phyloP scores from a whole-genome alignment of 768 basidiomycete genomes.

The Tubosaeta brunneosetosa region DNA sequence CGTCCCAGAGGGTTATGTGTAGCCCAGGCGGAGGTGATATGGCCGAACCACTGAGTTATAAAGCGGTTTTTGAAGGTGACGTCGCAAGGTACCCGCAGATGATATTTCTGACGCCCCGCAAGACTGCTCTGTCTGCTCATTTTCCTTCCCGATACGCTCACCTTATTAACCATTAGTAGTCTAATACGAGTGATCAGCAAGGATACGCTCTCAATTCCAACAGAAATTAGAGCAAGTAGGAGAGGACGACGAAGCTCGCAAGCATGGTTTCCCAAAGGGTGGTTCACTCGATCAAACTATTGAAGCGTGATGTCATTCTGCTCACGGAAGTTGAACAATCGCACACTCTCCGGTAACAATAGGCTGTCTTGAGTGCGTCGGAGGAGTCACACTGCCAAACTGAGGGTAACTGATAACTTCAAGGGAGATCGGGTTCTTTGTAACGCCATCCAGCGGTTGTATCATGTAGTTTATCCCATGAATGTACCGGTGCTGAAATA shows the following conservation, averaged over 20 bases:
- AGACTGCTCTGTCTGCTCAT: too few relatives aligned
- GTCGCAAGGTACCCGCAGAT: too few relatives aligned
- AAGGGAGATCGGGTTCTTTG: neutral
- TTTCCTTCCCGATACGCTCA: too few relatives aligned
- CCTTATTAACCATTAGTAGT: too few relatives aligned
- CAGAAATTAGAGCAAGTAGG: slow-evolving; percentile 52
- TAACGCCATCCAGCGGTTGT: neutral
- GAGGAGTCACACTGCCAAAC: neutral
- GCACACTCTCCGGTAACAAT: slow-evolving; percentile 22
- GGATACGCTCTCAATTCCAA: too few relatives aligned
- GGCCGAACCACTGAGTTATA: too few relatives aligned
- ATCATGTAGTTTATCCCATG: neutral
- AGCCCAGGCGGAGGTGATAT: too few relatives aligned
- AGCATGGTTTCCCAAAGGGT: slow-evolving; percentile 44
- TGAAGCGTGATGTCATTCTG: slow-evolving; percentile 44
- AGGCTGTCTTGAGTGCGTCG: slow-evolving; percentile 11
- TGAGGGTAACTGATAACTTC: slow-evolving; percentile 1
- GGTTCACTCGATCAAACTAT: slow-evolving; percentile 45
- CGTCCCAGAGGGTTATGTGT: too few relatives aligned
- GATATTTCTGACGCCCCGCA: too few relatives aligned
- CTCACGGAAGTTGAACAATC: slow-evolving; percentile 42
- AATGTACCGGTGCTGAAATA: neutral
- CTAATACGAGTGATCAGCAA: too few relatives aligned
- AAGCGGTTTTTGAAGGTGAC: too few relatives aligned
- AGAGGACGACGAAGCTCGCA: slow-evolving; percentile 49